These are phyloP conservation scores for Aureobasidium sp. DNA, from an alignment of 2,329 filamentous ascomycete species.

Conservation along the genomic window DNA sequence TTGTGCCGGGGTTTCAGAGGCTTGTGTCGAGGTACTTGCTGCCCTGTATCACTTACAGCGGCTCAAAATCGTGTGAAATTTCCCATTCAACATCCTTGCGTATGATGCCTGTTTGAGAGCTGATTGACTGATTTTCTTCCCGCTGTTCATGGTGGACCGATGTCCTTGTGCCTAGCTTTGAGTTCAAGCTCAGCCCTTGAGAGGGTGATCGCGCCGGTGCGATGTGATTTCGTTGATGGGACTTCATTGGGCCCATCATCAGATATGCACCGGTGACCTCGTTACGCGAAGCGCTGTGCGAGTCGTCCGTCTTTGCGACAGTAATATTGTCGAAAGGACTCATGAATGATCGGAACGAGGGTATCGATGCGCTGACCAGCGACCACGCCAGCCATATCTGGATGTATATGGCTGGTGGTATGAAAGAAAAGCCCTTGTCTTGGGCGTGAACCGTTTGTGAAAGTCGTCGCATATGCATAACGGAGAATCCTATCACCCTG, in stretches of 20 bases:
- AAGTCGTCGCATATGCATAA: neutral
- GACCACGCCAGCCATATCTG: conserved; percentile 18
- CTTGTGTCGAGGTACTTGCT: neutral
- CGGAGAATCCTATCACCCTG: neutral
- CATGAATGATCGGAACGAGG: conserved; percentile 17
- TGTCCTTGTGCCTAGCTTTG: conserved; percentile 8
- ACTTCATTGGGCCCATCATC: conserved; percentile 7
- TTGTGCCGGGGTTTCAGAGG: neutral
- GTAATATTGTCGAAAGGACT: conserved; percentile 15
- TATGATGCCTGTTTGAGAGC: conserved; percentile 9
- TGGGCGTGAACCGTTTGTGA: neutral
- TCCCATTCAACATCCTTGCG: conserved; percentile 13
- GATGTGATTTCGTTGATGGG: neutral
- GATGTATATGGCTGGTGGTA: conserved; percentile 10
- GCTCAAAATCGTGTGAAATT: conserved; percentile 2
- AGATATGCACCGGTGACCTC: conserved; percentile 13
- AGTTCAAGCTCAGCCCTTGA: neutral
- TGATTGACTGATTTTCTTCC: neutral
- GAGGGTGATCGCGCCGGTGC: neutral
- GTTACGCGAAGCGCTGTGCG: conserved; percentile 5
- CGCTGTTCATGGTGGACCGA: conserved; percentile 5
- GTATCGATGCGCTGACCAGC: conserved; percentile 16
- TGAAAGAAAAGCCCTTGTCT: conserved; percentile 1
- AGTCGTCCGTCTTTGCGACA: neutral
- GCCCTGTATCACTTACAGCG: neutral